These are phyloP conservation scores for Linnemannia exigua DNA, from an alignment of 192 early-diverging fungal genomes.

Conservation along the genomic window DNA sequence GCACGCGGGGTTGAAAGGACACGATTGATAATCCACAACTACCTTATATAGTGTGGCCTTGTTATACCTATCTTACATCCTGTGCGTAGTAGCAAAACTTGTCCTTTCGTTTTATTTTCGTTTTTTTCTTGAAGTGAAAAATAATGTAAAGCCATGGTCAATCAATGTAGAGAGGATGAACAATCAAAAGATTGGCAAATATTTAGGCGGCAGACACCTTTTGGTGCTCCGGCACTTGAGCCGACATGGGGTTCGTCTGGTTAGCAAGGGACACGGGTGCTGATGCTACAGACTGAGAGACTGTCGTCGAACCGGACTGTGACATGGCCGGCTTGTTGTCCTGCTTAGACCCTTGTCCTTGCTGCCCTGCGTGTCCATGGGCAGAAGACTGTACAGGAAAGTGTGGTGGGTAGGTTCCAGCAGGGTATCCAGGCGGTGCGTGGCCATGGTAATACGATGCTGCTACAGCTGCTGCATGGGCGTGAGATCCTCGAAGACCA, in stretches of 20 bases:
- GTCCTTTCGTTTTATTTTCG: too few relatives aligned
- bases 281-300: background rate
- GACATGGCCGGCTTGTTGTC: background rate
- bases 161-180: background rate
- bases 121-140: too few relatives aligned
- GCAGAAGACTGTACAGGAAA: background rate
- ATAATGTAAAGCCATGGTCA: too few relatives aligned
- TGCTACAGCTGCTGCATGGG: background rate
- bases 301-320: background rate
- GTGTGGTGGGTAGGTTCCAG: background rate
- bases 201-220: slow-evolving; percentile 4
- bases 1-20: too few relatives aligned
- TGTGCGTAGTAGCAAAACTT: too few relatives aligned
- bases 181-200: background rate
- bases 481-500: background rate
- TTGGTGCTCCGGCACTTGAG: background rate
- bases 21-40: too few relatives aligned
- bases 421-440: background rate
- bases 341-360: background rate
- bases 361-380: background rate
- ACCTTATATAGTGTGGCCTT: too few relatives aligned
- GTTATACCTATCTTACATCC: too few relatives aligned
- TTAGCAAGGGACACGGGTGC: background rate
- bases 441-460: background rate
- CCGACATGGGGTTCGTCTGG: background rate